Evolutionary conservation across 192 early-diverging fungal genomes (phyloP).

Genomic region (Chytriomyces hyalinus): DNA sequence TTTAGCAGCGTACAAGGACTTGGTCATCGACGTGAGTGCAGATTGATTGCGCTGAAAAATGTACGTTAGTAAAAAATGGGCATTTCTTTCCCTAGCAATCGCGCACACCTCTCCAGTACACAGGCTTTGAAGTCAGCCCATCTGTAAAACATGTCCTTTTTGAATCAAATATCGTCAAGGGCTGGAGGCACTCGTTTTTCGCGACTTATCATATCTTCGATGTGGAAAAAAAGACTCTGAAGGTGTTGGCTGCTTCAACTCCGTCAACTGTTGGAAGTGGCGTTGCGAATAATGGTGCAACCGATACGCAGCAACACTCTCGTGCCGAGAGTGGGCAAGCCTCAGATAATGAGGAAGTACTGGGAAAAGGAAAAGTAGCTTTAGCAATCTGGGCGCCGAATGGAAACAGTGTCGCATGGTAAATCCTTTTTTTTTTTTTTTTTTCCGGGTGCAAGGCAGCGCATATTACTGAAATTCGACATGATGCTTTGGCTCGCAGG

Average conservation of each 20-base stretch:
- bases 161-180: constrained; percentile 65
- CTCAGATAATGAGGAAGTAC: constrained; percentile 17
- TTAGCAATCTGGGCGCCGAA: constrained; percentile 79
- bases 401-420: constrained; percentile 71
- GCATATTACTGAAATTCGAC: not conserved
- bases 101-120: constrained; percentile 16
- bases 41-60: not conserved
- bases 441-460: not conserved
- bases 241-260: constrained; percentile 57
- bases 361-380: constrained; percentile 60
- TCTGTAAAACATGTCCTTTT: constrained; percentile 75
- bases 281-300: not conserved
- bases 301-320: not conserved
- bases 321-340: not conserved
- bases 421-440: not conserved
- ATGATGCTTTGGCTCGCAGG: constrained; percentile 53
- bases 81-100: not conserved
- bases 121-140: constrained; percentile 8
- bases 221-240: constrained; percentile 60
- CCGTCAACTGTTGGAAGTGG: not conserved
- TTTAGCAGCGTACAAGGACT: not conserved
- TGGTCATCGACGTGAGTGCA: constrained; percentile 9
- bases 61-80: not conserved
- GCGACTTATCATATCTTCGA: constrained; percentile 83
- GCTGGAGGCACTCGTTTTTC: constrained; percentile 84